A percentile compares a stretch with the other conserved stretches of the same genome.
Conservation (phyloP, 2,329 filamentous ascomycete genomes). For the Teratosphaeria epicoccoides region DNA sequence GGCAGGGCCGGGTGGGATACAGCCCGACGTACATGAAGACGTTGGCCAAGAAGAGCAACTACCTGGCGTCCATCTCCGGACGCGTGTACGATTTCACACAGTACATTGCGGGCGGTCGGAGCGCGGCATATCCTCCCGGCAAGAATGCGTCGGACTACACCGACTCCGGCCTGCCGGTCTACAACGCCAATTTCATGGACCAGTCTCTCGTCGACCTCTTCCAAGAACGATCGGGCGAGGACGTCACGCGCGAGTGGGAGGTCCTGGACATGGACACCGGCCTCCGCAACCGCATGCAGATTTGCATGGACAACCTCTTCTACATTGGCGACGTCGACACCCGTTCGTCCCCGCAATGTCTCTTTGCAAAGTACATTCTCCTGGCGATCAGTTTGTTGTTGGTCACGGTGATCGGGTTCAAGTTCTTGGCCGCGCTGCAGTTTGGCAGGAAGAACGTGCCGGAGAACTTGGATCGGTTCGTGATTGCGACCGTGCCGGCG, state of each 20-base stretch:
- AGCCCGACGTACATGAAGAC: slow-evolving; percentile 64
- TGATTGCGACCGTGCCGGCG: slow-evolving; percentile 94
- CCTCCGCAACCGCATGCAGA: slow-evolving; percentile 57
- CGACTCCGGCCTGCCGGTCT: slow-evolving; percentile 25
- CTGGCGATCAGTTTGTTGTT: slow-evolving; percentile 74
- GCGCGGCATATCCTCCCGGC: slow-evolving; percentile 47
- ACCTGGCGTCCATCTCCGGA: slow-evolving; percentile 67
- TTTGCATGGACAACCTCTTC: slow-evolving; percentile 88
- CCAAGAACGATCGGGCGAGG: slow-evolving; percentile 60
- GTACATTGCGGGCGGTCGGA: slow-evolving; percentile 67
- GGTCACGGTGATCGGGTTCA: slow-evolving; percentile 77
- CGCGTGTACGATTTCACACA: slow-evolving; percentile 82
- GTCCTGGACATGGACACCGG: slow-evolving; percentile 49
- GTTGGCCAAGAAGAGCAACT: slow-evolving; percentile 39
- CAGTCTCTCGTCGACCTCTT: slow-evolving; percentile 64
- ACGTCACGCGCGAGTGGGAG: slow-evolving; percentile 77
- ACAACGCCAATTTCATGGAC: slow-evolving; percentile 66
- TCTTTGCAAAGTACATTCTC: slow-evolving; percentile 82
- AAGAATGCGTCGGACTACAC: slow-evolving; percentile 22
- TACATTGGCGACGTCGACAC: slow-evolving; percentile 89
- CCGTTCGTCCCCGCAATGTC: slow-evolving; percentile 70
- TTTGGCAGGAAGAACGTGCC: slow-evolving; percentile 85
- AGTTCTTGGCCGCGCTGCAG: slow-evolving; percentile 92
- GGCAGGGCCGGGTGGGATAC: slow-evolving; percentile 81
- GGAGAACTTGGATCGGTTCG: slow-evolving; percentile 94